A percentile compares a stretch with the other conserved stretches of the same genome.
These are phyloP conservation scores for Metschnikowia similis DNA, from an alignment of 805 yeast genomes.

Conservation along the genomic window DNA sequence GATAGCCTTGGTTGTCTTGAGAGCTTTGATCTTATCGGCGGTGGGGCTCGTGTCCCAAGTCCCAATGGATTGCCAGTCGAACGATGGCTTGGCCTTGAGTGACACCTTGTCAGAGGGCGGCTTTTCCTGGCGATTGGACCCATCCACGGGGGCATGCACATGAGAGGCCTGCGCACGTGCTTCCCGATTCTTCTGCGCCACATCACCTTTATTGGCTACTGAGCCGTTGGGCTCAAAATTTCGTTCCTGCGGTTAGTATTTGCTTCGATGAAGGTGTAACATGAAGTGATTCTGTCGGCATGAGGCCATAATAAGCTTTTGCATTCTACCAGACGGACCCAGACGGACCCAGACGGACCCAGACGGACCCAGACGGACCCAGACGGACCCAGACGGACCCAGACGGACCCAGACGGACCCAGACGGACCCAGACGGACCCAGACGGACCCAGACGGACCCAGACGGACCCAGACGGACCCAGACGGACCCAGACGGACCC, in stretches of 20 bases:
- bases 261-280: neutral
- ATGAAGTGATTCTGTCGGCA: neutral
- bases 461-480: too few species aligned
- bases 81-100: slow-evolving; percentile 19
- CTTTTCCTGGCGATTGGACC: slow-evolving; percentile 1
- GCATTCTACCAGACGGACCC: too few species aligned
- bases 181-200: slow-evolving; percentile 13
- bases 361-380: too few species aligned
- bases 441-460: too few species aligned
- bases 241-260: slow-evolving; percentile 9
- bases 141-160: slow-evolving; percentile 13
- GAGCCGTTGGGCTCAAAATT: slow-evolving; percentile 13
- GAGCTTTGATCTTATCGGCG: slow-evolving; percentile 23
- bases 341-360: too few species aligned
- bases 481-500: too few species aligned
- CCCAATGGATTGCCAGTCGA: slow-evolving; percentile 40
- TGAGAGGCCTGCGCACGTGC: slow-evolving; percentile 12
- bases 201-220: slow-evolving; percentile 14
- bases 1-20: slow-evolving; percentile 31
- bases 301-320: too few species aligned
- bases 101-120: neutral
- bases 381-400: too few species aligned
- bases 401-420: too few species aligned
- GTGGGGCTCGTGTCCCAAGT: slow-evolving; percentile 27
- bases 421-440: too few species aligned